Conservation (phyloP, 768 basidiomycete species). For the Tephrocybe sp. region DNA sequence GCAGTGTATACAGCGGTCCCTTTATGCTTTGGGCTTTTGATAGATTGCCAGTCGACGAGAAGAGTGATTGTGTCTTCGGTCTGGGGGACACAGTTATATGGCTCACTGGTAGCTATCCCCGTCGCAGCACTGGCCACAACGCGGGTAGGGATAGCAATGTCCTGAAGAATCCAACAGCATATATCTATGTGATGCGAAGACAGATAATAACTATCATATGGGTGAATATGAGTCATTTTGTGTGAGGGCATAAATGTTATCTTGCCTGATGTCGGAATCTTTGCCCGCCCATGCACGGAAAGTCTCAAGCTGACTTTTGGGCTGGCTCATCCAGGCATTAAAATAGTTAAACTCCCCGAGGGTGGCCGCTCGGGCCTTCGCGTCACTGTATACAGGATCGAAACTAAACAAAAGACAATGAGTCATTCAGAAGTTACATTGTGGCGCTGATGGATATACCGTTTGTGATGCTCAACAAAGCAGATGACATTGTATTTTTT, state of each 20-base stretch:
- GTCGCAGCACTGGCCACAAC: constrained; percentile 91
- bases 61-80: constrained; percentile 97
- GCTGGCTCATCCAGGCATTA: constrained; percentile 97
- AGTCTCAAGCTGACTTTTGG: constrained; percentile 91
- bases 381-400: constrained; percentile 93
- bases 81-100: constrained; percentile 81
- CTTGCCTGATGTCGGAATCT: constrained; percentile 86
- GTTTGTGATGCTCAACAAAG: constrained; percentile 95
- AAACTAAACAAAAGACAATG: constrained; percentile 40
- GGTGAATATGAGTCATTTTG: no score
- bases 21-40: constrained; percentile 68
- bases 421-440: not conserved
- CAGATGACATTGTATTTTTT: constrained; percentile 80
- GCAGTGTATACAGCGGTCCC: constrained; percentile 93
- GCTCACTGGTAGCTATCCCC: constrained; percentile 87
- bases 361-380: constrained; percentile 69
- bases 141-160: constrained; percentile 73
- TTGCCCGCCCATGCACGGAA: constrained; percentile 96
- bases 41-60: constrained; percentile 90
- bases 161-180: constrained; percentile 82
- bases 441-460: constrained; percentile 37
- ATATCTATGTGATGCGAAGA: constrained; percentile 95
- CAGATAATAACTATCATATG: constrained; percentile 91
- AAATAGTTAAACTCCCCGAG: constrained; percentile 96
- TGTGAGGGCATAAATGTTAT: not conserved